These are phyloP conservation scores for Tricholoma terreum DNA, from an alignment of 768 basidiomycete species.

Conservation along the genomic window DNA sequence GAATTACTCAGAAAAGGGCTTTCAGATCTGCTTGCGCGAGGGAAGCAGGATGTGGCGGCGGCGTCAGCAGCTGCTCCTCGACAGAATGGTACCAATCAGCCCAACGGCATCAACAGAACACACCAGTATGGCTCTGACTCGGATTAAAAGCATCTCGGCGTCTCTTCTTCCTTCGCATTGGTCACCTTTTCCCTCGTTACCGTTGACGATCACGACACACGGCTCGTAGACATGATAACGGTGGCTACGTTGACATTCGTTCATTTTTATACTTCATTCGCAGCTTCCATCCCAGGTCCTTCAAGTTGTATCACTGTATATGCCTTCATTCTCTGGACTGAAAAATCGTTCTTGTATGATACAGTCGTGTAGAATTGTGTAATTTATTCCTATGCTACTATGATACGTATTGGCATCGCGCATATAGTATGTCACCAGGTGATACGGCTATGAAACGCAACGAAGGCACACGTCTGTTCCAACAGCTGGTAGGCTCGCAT, in stretches of 20 bases:
- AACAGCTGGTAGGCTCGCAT: too few relatives aligned
- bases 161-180: not conserved
- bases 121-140: not conserved
- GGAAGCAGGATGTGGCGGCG: conserved; percentile 5
- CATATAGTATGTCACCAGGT: too few relatives aligned
- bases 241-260: not conserved
- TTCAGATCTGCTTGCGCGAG: conserved; percentile 33
- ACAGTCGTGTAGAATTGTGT: not conserved
- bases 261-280: not conserved
- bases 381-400: not conserved
- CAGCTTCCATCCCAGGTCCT: not conserved
- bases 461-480: too few relatives aligned
- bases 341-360: not conserved
- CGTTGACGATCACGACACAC: not conserved
- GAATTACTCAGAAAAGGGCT: conserved; percentile 44
- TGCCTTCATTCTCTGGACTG: not conserved
- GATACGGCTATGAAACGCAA: too few relatives aligned
- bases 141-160: not conserved
- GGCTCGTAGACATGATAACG: not conserved
- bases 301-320: not conserved
- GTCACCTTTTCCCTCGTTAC: not conserved
- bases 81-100: not conserved
- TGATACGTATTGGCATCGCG: too few relatives aligned
- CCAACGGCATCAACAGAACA: not conserved
- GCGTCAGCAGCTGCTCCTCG: conserved; percentile 4